Conservation (phyloP, 768 basidiomycete species). For the Serendipita sp. region DNA sequence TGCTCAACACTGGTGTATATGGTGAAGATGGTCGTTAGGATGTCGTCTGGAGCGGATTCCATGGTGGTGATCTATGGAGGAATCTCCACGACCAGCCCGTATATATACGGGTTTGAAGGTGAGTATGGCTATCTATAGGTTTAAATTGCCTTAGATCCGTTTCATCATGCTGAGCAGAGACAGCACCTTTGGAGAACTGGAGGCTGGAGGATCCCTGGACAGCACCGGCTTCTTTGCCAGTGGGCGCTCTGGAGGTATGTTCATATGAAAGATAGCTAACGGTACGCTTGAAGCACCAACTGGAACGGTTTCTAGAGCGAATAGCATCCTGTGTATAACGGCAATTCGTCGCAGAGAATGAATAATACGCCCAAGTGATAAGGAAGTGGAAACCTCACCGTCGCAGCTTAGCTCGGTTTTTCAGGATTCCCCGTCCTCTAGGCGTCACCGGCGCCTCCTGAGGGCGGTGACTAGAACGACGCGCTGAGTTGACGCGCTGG, state of each 20-base stretch:
- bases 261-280: no score
- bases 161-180: neutral
- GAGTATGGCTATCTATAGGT: neutral
- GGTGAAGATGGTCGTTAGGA: neutral
- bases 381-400: no score
- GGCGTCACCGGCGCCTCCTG: no score
- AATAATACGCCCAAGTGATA: no score
- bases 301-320: no score
- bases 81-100: neutral
- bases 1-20: neutral
- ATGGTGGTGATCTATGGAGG: neutral
- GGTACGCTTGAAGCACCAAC: no score
- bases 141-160: neutral
- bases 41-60: neutral
- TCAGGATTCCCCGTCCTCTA: no score
- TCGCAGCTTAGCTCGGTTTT: no score
- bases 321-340: no score
- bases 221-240: neutral
- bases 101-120: neutral
- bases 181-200: neutral
- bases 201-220: neutral
- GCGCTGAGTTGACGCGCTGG: no score
- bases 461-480: no score
- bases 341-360: no score
- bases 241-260: neutral